Evolutionary conservation across 2,329 filamentous ascomycete genomes (phyloP).

Genomic region (Ophiosphaerella herpotricha): DNA sequence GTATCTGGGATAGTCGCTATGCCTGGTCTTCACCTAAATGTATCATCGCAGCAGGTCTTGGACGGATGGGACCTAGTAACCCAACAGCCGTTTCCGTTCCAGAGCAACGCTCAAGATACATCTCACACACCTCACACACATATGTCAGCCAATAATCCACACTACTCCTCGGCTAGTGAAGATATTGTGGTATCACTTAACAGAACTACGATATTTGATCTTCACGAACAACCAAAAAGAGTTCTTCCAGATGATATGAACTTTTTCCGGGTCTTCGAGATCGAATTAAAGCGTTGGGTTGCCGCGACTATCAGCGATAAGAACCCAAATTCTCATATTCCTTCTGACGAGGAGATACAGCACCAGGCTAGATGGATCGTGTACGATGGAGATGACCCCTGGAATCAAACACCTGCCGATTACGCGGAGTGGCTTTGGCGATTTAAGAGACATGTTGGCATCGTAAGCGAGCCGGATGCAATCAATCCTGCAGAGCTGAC

Average conservation of each 20-base stretch:
- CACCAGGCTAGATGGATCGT: constrained; percentile 40
- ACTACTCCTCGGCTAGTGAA: not conserved
- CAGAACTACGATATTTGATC: constrained; percentile 3
- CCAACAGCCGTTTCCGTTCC: not conserved
- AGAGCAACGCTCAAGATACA: too few relatives aligned
- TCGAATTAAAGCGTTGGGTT: constrained; percentile 28
- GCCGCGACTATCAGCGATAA: constrained; percentile 29
- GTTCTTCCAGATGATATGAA: constrained; percentile 20
- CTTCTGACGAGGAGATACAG: constrained; percentile 41
- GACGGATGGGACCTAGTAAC: not conserved
- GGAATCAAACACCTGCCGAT: constrained; percentile 47
- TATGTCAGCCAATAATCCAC: not conserved
- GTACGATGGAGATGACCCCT: constrained; percentile 40
- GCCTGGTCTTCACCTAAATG: not conserved
- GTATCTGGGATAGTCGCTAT: not conserved
- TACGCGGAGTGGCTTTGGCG: constrained; percentile 36
- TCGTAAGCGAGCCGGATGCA: constrained; percentile 2
- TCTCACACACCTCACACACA: too few relatives aligned
- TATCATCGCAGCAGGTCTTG: not conserved
- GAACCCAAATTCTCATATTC: constrained; percentile 23
- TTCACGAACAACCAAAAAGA: constrained; percentile 4
- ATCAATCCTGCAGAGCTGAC: not conserved
- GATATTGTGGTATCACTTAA: not conserved
- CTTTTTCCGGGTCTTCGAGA: constrained; percentile 22
- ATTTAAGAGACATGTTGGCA: constrained; percentile 35